Conservation (phyloP, 2,329 filamentous ascomycete genomes). For the Colletotrichum echinochloae region DNA sequence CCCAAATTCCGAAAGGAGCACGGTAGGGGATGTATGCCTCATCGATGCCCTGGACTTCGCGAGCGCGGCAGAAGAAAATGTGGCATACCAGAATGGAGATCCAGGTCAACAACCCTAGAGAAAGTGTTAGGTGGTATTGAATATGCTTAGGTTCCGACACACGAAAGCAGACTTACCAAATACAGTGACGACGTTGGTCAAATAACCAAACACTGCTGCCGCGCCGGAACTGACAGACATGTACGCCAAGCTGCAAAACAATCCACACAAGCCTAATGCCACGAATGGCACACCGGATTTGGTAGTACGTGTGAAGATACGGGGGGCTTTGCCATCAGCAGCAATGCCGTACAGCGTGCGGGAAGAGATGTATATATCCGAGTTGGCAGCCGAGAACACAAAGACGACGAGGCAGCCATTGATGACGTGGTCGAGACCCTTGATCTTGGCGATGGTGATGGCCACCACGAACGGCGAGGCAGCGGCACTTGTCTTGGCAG, state of each 20-base stretch:
- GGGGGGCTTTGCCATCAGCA: slow-evolving; percentile 55
- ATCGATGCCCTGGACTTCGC: slow-evolving; percentile 52
- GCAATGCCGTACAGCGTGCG: slow-evolving; percentile 55
- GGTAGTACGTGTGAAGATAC: slow-evolving; percentile 50
- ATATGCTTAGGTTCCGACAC: neutral
- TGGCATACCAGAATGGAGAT: slow-evolving; percentile 54
- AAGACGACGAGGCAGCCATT: slow-evolving; percentile 32
- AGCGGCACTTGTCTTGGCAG: slow-evolving; percentile 49
- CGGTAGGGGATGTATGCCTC: slow-evolving; percentile 52
- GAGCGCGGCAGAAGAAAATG: slow-evolving; percentile 52
- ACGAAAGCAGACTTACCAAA: neutral
- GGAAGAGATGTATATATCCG: slow-evolving; percentile 52
- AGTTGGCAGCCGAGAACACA: slow-evolving; percentile 25
- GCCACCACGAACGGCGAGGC: slow-evolving; percentile 40
- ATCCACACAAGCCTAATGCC: slow-evolving; percentile 52
- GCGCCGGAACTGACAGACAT: slow-evolving; percentile 54
- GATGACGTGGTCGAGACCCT: slow-evolving; percentile 33
- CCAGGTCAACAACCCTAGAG: slow-evolving; percentile 46
- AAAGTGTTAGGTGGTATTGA: neutral
- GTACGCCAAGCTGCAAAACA: slow-evolving; percentile 54
- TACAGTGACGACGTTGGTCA: slow-evolving; percentile 47
- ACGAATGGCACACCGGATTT: slow-evolving; percentile 55
- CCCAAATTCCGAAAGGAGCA: slow-evolving; percentile 45
- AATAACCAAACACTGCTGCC: slow-evolving; percentile 52
- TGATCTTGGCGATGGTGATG: slow-evolving; percentile 30